Base-by-base conservation (phyloP, 2,329 filamentous ascomycete genomes). In the Sporothrix variecibatus region DNA sequence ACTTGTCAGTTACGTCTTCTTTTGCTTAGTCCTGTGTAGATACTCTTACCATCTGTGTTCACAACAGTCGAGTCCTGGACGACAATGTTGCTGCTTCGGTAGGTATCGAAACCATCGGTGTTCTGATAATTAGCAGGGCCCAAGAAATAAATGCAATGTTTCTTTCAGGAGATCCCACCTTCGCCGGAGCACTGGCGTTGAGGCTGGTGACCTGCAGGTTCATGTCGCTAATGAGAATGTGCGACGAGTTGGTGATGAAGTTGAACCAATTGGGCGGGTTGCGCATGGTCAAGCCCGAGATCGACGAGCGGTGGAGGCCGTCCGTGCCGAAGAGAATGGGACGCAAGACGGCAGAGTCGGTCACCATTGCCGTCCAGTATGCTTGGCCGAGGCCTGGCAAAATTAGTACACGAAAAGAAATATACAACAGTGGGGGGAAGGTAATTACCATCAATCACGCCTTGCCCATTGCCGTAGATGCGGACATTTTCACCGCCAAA, bases 401-500 rank as follows among this genome's bases (percentile, higher is more conserved):
- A 15, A 20, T 49, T 11, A 49, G 43, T 49, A 49, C 43, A 49
- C 17, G 1, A 3, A 49, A 8, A 49, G 12, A 49, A 6, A 49
- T 49, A 3, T 49, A 8, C 11, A 49, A 49, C 43, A 49, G 43
- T 9, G 3, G 43, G 12, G 43, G 5, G 2, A 49, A 49, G 43
- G 17, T 15, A 49, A 12, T 12, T 49, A 49, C 43, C 43, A 49
- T 49, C 43, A 49, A 49, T 49, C 6, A 49, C 43, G 43, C 43
- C 43, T 3, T 49, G 11, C 11, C 79, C 80, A 60, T 79, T 87
- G 23, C 90, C 90, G 76, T 91, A 92, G 73, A 93, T 85, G 75
- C 90, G 90, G 28, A 93, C 89, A 77, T 93, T 90, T 28, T 86
- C 82, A 38, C 91, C 91, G 51, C 91, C 90, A 51, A 91, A 85